phyloP scores from a whole-genome alignment of 2,329 filamentous ascomycete genomes.

The Ceratocystis smalleyi region DNA sequence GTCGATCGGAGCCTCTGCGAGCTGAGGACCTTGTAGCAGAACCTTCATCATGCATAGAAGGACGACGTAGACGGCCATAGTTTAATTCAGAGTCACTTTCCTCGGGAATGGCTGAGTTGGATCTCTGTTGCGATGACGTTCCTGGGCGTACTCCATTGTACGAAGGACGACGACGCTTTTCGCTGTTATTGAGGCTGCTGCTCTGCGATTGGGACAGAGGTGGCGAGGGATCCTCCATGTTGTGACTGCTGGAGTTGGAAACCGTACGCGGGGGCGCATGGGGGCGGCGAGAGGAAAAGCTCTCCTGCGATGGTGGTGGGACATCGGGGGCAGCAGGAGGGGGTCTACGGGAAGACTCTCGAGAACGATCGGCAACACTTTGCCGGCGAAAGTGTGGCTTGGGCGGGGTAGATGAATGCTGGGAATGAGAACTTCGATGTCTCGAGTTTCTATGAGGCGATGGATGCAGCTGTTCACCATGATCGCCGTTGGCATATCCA shows the following conservation, averaged over 20 bases:
- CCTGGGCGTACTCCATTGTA: constrained; percentile 5
- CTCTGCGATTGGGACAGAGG: constrained; percentile 1
- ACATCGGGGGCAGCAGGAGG: neutral
- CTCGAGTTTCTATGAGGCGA: neutral
- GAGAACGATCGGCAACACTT: neutral
- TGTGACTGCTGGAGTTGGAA: constrained; percentile 5
- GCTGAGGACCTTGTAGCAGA: neutral
- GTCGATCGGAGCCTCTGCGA: neutral
- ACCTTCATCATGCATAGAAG: constrained; percentile 4
- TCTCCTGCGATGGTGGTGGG: neutral
- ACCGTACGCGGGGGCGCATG: constrained; percentile 4
- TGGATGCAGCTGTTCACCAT: neutral
- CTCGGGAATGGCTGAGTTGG: constrained; percentile 7
- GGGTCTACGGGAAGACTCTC: constrained; percentile 3
- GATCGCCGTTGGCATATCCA: neutral
- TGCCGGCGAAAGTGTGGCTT: constrained; percentile 2
- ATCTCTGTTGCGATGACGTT: constrained; percentile 7
- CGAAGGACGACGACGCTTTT: constrained; percentile 11
- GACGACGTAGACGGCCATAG: neutral
- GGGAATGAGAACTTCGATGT: constrained; percentile 5
- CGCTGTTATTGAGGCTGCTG: neutral
- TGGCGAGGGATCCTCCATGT: neutral
- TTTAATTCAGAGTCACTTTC: constrained; percentile 1
- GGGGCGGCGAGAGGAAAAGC: constrained; percentile 2
- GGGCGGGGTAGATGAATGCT: constrained; percentile 6